phyloP scores from a whole-genome alignment of 176 grass and related monocot genomes.

The Aegilops bicornis region DNA sequence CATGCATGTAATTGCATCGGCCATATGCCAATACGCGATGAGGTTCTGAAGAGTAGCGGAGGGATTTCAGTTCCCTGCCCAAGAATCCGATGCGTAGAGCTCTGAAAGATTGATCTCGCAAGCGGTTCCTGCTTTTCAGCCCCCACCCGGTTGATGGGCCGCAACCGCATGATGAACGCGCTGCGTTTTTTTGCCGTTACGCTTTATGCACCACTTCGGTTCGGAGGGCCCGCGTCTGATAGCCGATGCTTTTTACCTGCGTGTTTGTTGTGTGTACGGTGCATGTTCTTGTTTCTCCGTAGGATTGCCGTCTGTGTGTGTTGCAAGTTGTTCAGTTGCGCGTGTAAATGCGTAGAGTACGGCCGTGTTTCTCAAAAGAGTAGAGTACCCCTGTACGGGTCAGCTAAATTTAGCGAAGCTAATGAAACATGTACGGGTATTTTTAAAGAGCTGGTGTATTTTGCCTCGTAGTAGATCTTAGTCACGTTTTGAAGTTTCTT shows the following conservation, averaged over 20 bases:
- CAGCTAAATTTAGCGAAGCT: neutral
- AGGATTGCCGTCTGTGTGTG: neutral
- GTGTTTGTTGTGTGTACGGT: neutral
- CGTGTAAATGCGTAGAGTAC: neutral
- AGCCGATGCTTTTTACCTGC: neutral
- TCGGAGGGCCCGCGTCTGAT: neutral
- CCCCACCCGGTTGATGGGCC: neutral
- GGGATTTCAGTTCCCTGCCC: neutral
- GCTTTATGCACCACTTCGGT: neutral
- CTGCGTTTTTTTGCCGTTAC: neutral
- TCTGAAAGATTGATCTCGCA: neutral
- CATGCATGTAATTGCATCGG: neutral
- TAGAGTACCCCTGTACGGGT: neutral
- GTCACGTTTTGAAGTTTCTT: neutral
- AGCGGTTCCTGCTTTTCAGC: neutral
- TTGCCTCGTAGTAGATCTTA: neutral
- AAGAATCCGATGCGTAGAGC: neutral
- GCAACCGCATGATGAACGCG: neutral
- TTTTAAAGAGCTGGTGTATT: neutral
- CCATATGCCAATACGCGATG: neutral
- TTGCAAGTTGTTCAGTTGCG: neutral
- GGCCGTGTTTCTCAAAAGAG: no score
- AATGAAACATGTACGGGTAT: neutral
- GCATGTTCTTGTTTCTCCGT: neutral
- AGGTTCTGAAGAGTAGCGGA: neutral